A percentile compares a stretch with the other conserved stretches of the same genome.
Conservation (phyloP, 306 rosid species). For the Vigna mungo region DNA sequence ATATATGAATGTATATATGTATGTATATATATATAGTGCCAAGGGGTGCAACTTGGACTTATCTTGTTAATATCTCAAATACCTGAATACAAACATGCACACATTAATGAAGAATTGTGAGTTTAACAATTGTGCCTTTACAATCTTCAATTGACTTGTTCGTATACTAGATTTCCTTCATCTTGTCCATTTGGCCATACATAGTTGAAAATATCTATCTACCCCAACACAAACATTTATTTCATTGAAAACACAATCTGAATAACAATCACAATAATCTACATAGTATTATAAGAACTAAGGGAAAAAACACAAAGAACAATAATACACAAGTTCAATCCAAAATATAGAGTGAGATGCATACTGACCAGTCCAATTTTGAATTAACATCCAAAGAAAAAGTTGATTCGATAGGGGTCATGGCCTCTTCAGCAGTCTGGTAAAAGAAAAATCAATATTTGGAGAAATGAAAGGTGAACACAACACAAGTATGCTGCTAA, state of each 20-base stretch:
- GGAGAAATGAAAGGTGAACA: constrained; percentile 14
- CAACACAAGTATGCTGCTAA: constrained; percentile 15
- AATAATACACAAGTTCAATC: not conserved
- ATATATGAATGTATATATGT: too few species aligned
- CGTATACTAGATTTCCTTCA: not conserved
- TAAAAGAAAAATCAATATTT: constrained; percentile 20
- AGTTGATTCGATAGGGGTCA: constrained; percentile 97
- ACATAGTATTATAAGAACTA: not conserved
- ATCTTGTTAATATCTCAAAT: too few species aligned
- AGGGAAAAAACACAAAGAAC: not conserved
- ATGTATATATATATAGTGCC: too few species aligned
- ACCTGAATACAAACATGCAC: constrained; percentile 19
- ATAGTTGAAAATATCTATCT: not conserved
- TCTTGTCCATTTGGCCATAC: not conserved
- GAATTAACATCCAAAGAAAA: constrained; percentile 93
- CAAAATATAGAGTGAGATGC: constrained; percentile 32
- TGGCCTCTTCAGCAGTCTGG: constrained; percentile 96
- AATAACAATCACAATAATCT: not conserved
- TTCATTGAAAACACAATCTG: not conserved
- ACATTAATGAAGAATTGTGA: not conserved
- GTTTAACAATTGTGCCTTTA: not conserved
- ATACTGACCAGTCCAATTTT: constrained; percentile 89
- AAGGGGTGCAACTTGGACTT: too few species aligned
- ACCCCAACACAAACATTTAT: constrained; percentile 10
- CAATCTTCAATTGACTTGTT: constrained; percentile 8